Conservation (phyloP, 495 filamentous ascomycete genomes). For the Talaromyces stipitatus region DNA sequence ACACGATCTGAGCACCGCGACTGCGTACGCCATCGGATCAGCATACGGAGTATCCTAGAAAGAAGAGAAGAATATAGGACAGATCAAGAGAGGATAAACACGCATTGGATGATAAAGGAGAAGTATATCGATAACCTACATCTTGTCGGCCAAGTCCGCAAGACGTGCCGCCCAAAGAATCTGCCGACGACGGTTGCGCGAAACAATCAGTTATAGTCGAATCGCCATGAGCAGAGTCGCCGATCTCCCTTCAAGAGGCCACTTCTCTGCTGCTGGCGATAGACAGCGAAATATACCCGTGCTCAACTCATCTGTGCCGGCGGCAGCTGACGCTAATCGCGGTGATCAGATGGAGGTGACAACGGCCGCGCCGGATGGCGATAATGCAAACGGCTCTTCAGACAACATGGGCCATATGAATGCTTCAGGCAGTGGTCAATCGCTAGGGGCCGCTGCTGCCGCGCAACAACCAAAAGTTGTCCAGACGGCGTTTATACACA, state of each 20-base stretch:
- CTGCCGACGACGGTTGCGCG: neutral
- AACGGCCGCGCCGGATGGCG: constrained; percentile 38
- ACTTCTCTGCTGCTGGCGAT: constrained; percentile 28
- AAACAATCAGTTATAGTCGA: neutral
- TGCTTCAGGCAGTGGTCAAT: constrained; percentile 36
- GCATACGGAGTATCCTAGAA: neutral
- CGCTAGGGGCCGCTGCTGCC: constrained; percentile 64
- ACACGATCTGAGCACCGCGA: neutral
- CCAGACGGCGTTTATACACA: constrained; percentile 99
- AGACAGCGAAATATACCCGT: constrained; percentile 39
- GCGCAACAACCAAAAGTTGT: constrained; percentile 96
- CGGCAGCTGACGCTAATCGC: constrained; percentile 26
- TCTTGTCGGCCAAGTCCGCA: neutral
- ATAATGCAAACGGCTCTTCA: constrained; percentile 38
- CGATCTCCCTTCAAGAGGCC: constrained; percentile 33
- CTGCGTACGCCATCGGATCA: neutral
- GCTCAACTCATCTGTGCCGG: constrained; percentile 31
- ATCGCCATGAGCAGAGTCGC: constrained; percentile 34
- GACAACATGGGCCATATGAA: constrained; percentile 27
- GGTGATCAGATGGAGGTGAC: constrained; percentile 45
- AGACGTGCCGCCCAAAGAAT: neutral
- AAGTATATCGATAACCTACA: neutral
- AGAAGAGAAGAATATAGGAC: neutral
- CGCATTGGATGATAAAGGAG: neutral
- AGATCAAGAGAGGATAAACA: neutral